A percentile compares a stretch with the other conserved stretches of the same genome.
phyloP scores from a whole-genome alignment of 75 land plant genomes.

The Selaginella tamariscina region DNA sequence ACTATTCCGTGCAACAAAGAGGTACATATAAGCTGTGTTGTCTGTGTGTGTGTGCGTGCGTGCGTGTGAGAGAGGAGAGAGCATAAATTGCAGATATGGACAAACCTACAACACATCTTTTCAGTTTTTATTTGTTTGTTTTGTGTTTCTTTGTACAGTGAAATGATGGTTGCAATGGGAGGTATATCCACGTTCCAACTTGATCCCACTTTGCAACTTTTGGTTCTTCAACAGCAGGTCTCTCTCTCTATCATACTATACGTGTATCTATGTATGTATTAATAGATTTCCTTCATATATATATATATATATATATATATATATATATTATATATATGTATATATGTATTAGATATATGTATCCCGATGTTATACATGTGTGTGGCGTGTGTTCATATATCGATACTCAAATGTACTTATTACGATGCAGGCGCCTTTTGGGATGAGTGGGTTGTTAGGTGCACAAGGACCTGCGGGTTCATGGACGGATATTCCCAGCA shows the following conservation, averaged over 20 bases:
- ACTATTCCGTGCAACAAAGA: slow-evolving; percentile 30
- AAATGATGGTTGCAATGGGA: slow-evolving; percentile 27
- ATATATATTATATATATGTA: too few species aligned
- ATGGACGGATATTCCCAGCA: slow-evolving; percentile 28
- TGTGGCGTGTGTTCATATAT: background rate
- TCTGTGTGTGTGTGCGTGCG: background rate
- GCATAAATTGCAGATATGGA: background rate
- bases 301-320: too few species aligned
- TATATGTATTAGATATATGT: too few species aligned
- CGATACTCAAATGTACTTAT: background rate
- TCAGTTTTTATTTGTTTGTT: background rate
- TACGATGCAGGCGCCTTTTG: slow-evolving; percentile 28
- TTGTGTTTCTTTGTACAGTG: slow-evolving; percentile 14
- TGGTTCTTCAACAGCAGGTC: slow-evolving; percentile 28
- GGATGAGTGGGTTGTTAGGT: slow-evolving; percentile 24
- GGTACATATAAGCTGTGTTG: slow-evolving; percentile 12
- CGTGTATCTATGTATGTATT: background rate
- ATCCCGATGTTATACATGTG: background rate
- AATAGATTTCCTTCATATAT: too few species aligned
- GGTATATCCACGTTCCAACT: slow-evolving; percentile 24
- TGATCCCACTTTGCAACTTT: slow-evolving; percentile 26
- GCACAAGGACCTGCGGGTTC: slow-evolving; percentile 20
- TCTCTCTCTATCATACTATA: background rate
- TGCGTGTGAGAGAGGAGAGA: background rate
- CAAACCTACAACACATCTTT: background rate